A percentile compares a stretch with the other conserved stretches of the same genome.
Evolutionary conservation across 306 rosid genomes (phyloP).

Genomic region (Calophaca sinica): DNA sequence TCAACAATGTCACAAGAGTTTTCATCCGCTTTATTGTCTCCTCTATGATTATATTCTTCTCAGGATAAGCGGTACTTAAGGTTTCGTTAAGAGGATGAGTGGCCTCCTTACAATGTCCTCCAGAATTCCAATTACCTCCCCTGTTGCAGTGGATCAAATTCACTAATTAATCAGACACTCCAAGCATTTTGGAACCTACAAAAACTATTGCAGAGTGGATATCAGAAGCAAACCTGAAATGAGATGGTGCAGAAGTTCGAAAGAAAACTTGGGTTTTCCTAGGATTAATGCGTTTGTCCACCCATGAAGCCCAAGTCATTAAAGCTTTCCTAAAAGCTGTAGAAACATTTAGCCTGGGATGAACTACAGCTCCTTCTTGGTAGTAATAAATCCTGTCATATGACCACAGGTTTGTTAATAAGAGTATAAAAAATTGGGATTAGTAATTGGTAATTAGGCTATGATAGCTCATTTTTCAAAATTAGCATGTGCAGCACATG

Average conservation of each 20-base stretch:
- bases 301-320: conserved; percentile 89
- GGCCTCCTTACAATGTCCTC: conserved; percentile 87
- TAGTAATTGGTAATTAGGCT: conserved; percentile 9
- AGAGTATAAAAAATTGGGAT: conserved; percentile 1
- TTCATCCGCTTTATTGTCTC: conserved; percentile 76
- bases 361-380: conserved; percentile 84
- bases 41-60: conserved; percentile 66
- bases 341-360: conserved; percentile 74
- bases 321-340: conserved; percentile 78
- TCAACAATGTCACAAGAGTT: conserved; percentile 75
- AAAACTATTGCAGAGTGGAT: conserved; percentile 7
- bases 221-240: conserved; percentile 79
- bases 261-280: conserved; percentile 79
- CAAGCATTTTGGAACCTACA: background rate
- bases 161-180: conserved; percentile 30
- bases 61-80: conserved; percentile 44
- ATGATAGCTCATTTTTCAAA: conserved; percentile 29
- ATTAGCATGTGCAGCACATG: conserved; percentile 21
- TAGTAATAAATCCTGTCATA: conserved; percentile 78
- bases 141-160: conserved; percentile 53
- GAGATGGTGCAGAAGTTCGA: conserved; percentile 89
- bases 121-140: conserved; percentile 92
- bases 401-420: conserved; percentile 44
- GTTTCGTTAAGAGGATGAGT: conserved; percentile 65
- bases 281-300: conserved; percentile 67